Percentiles rank a stretch among this genome's conserved stretches.
These are phyloP conservation scores for Blastobotrys petasosporus DNA, from an alignment of 1,139 yeast genomes.

Conservation along the genomic window DNA sequence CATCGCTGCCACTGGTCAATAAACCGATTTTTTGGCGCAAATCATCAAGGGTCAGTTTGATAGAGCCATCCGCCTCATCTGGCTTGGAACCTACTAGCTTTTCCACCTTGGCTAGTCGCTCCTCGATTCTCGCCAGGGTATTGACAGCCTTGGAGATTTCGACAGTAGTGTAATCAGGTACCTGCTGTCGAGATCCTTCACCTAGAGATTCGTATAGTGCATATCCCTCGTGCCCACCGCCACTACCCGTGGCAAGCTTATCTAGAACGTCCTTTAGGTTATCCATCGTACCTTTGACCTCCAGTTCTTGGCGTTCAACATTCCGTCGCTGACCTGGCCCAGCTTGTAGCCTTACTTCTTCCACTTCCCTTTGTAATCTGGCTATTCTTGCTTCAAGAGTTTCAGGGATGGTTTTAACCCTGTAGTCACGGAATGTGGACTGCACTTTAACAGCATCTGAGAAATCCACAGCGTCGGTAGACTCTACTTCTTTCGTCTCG, in stretches of 20 bases:
- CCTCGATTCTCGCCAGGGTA: conserved; percentile 15
- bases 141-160: not conserved
- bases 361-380: conserved; percentile 43
- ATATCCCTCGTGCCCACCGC: not conserved
- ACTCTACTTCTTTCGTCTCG: conserved; percentile 18
- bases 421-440: conserved; percentile 1
- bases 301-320: no score
- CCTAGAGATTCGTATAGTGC: conserved; percentile 2
- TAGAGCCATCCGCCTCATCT: conserved; percentile 6
- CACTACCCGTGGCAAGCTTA: conserved; percentile 6
- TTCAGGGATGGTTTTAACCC: conserved; percentile 10
- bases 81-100: conserved; percentile 10
- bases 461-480: conserved; percentile 12
- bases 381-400: conserved; percentile 39
- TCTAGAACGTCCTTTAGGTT: conserved; percentile 10
- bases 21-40: conserved; percentile 17
- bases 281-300: conserved; percentile 1
- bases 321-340: not conserved
- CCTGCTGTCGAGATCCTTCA: not conserved
- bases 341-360: conserved; percentile 31
- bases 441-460: conserved; percentile 7
- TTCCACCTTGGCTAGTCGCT: conserved; percentile 17
- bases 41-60: conserved; percentile 12
- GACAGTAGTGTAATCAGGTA: not conserved
- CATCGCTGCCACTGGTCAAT: conserved; percentile 14